Percentiles rank a stretch among this genome's conserved stretches.
Conservation (phyloP, 257 asterid genomes). For the Buddleja alternifolia region DNA sequence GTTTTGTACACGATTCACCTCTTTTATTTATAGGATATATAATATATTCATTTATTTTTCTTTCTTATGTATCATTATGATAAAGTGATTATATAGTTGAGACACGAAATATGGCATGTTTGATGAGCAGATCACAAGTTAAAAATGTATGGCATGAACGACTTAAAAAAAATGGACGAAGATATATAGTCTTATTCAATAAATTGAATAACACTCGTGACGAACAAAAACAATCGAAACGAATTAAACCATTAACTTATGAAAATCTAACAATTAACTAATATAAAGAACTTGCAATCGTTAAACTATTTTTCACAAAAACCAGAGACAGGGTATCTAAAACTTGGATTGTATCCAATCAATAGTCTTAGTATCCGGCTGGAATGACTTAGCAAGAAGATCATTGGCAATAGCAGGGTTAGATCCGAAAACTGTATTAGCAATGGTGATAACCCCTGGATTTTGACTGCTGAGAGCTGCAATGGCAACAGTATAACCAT, state of each 20-base stretch:
- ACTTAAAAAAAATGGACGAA: neutral
- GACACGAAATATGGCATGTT: neutral
- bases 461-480: too few species aligned
- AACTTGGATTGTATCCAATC: too few species aligned
- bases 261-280: too few species aligned
- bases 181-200: neutral
- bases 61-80: neutral
- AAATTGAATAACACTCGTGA: neutral
- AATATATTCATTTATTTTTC: neutral
- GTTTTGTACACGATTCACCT: neutral
- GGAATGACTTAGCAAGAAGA: constrained; percentile 39
- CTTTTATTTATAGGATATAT: neutral
- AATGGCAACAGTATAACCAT: too few species aligned
- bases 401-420: constrained; percentile 32
- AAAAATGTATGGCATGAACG: neutral
- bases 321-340: neutral
- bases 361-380: too few species aligned
- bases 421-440: constrained; percentile 36
- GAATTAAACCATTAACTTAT: too few species aligned
- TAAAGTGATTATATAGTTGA: too few species aligned
- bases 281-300: too few species aligned
- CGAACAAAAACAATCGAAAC: neutral
- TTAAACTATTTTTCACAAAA: neutral
- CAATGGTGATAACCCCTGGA: constrained; percentile 28
- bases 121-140: neutral